Evolutionary conservation across 257 asterid genomes (phyloP).

Genomic region (Solanum pimpinellifolium): DNA sequence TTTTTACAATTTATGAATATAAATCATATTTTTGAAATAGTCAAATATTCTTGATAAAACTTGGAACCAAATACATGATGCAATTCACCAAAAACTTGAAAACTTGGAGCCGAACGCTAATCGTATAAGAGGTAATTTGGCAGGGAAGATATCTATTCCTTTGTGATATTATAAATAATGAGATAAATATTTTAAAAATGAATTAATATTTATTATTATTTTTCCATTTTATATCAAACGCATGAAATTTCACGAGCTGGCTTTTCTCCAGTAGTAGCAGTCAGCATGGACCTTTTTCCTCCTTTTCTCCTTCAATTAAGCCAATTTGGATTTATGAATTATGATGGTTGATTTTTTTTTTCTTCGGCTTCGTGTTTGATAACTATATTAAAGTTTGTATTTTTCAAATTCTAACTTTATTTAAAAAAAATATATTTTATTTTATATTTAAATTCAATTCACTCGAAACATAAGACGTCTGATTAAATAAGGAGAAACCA

Average conservation of each 20-base stretch:
- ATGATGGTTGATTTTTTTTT: background rate
- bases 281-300: background rate
- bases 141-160: background rate
- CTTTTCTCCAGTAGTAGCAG: background rate
- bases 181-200: background rate
- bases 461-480: too few relatives aligned
- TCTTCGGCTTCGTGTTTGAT: too few relatives aligned
- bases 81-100: too few relatives aligned
- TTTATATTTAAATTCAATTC: too few relatives aligned
- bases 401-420: rapidly evolving
- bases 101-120: too few relatives aligned
- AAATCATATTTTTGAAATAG: too few relatives aligned
- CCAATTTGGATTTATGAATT: background rate
- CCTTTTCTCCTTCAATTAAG: background rate
- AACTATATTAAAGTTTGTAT: too few relatives aligned
- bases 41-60: too few relatives aligned
- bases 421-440: too few relatives aligned
- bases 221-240: background rate
- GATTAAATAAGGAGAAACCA: rapidly evolving
- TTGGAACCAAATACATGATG: too few relatives aligned
- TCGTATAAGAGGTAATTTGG: background rate
- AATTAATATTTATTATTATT: too few relatives aligned
- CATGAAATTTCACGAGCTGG: background rate
- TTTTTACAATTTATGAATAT: too few relatives aligned
- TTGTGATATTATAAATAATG: background rate